Conservation (phyloP, 306 rosid species). For the Styphnolobium japonicum region DNA sequence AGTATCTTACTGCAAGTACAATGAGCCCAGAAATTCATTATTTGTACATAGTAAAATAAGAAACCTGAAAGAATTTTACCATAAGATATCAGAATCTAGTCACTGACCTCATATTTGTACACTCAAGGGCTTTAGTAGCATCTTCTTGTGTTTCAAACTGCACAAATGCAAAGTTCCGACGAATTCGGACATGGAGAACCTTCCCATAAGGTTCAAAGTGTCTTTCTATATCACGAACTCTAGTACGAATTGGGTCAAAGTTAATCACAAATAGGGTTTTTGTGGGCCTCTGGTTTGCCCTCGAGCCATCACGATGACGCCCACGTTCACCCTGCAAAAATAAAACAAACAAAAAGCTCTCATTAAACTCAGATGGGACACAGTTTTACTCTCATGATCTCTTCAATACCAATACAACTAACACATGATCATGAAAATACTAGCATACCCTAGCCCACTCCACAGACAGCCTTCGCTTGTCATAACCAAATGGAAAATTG, state of each 20-base stretch:
- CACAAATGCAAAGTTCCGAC: slow-evolving; percentile 92
- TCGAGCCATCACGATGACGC: slow-evolving; percentile 74
- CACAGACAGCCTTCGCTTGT: slow-evolving; percentile 80
- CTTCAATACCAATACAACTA: background rate
- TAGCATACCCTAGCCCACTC: slow-evolving; percentile 92
- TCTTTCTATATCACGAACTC: slow-evolving; percentile 80
- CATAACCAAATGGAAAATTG: slow-evolving; percentile 81
- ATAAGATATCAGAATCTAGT: background rate
- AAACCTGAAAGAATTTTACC: background rate
- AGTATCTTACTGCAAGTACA: slow-evolving; percentile 73
- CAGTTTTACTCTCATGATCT: background rate
- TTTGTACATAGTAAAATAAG: background rate
- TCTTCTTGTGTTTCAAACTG: slow-evolving; percentile 96
- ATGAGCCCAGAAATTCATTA: background rate
- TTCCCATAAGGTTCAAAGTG: slow-evolving; percentile 91
- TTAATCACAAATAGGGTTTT: slow-evolving; percentile 86
- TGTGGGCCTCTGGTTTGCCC: slow-evolving; percentile 86
- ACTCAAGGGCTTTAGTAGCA: slow-evolving; percentile 88
- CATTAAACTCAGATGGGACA: background rate
- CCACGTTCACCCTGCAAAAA: slow-evolving; percentile 83
- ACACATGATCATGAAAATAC: background rate
- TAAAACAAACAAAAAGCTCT: background rate
- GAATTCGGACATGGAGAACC: slow-evolving; percentile 76
- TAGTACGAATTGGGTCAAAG: slow-evolving; percentile 76
- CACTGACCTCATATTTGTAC: slow-evolving; percentile 85